Conservation (phyloP, 306 rosid genomes). For the Herpetospermum pedunculosum region DNA sequence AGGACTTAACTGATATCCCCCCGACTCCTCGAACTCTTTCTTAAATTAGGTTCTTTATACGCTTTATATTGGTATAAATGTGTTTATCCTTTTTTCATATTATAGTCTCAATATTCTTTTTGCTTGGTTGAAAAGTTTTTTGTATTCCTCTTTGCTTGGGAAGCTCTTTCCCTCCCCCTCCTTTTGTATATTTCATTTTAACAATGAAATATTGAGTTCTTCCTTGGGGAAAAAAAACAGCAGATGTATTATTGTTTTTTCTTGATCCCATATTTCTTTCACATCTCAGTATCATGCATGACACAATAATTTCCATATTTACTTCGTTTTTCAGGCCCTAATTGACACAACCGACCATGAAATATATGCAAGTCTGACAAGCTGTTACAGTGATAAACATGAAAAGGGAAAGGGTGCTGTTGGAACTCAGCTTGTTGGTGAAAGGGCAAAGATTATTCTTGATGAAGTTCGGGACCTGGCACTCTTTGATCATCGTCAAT, state of each 20-base stretch:
- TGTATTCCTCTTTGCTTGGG: background rate
- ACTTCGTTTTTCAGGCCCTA: constrained; percentile 51
- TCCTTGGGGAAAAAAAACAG: background rate
- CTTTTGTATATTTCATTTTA: background rate
- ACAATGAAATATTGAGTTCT: background rate
- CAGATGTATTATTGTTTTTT: background rate
- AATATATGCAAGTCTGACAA: constrained; percentile 57
- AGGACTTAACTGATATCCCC: too few relatives aligned
- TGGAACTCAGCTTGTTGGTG: constrained; percentile 77
- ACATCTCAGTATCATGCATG: background rate
- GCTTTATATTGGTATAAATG: too few relatives aligned
- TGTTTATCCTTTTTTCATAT: background rate
- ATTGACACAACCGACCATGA: constrained; percentile 63
- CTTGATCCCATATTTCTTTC: background rate
- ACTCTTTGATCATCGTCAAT: constrained; percentile 49
- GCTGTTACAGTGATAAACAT: constrained; percentile 44
- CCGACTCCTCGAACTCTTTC: too few relatives aligned
- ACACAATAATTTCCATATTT: background rate
- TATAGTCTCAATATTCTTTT: background rate
- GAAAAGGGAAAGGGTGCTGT: constrained; percentile 71
- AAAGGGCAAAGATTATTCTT: constrained; percentile 74
- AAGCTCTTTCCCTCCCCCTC: background rate
- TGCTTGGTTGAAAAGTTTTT: background rate
- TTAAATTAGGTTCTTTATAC: too few relatives aligned
- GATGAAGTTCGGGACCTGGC: constrained; percentile 63